A percentile compares a stretch with the other conserved stretches of the same genome.
phyloP scores from a whole-genome alignment of 2,329 filamentous ascomycete genomes.

The Aspergillus sp. region DNA sequence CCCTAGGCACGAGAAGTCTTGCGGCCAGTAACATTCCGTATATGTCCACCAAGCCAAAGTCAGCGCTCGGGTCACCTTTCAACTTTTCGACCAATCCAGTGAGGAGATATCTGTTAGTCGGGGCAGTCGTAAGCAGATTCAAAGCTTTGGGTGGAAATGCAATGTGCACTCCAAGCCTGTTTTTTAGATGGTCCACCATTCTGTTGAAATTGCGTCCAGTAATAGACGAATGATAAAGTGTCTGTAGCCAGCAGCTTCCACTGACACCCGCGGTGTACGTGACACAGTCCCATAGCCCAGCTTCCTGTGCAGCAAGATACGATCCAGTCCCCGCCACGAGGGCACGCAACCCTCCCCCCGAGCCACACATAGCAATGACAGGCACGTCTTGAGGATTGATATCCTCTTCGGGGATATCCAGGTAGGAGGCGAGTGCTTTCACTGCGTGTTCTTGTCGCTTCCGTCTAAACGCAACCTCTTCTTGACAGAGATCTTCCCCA shows the following conservation, averaged over 20 bases:
- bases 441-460: conserved; percentile 65
- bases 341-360: conserved; percentile 83
- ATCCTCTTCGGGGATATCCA: conserved; percentile 70
- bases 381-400: conserved; percentile 93
- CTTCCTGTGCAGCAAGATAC: conserved; percentile 75
- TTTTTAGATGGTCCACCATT: conserved; percentile 80
- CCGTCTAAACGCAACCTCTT: conserved; percentile 71
- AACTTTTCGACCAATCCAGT: conserved; percentile 88
- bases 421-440: conserved; percentile 74
- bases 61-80: conserved; percentile 71
- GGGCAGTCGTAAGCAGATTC: conserved; percentile 74
- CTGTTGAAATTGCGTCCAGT: conserved; percentile 61
- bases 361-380: conserved; percentile 88
- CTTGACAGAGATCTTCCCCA: conserved; percentile 72
- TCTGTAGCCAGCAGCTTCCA: conserved; percentile 92
- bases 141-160: conserved; percentile 86
- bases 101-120: conserved; percentile 88
- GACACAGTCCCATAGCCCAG: conserved; percentile 85
- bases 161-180: conserved; percentile 79
- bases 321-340: conserved; percentile 88
- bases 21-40: conserved; percentile 85
- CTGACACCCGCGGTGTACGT: conserved; percentile 96
- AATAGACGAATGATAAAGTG: conserved; percentile 79
- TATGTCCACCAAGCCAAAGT: conserved; percentile 87
- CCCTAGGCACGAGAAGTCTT: conserved; percentile 77